Evolutionary conservation across 352 stramenopile species (phyloP).

Genomic region (Phytopythium sindhum): DNA sequence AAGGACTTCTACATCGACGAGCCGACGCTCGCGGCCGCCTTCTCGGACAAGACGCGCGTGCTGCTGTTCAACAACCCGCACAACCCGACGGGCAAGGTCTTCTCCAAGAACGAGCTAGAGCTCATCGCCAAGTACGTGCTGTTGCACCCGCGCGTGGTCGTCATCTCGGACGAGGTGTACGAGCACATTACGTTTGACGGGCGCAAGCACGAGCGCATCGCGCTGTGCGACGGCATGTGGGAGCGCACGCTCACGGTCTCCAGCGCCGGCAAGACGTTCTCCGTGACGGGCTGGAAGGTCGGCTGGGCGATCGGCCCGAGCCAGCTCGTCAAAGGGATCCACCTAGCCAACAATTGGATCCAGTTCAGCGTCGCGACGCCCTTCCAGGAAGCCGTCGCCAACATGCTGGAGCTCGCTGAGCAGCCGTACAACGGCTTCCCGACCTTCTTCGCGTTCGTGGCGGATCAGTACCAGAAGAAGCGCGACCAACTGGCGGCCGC

Average conservation of each 20-base stretch:
- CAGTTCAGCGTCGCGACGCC: slow-evolving; percentile 84
- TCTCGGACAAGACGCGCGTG: slow-evolving; percentile 91
- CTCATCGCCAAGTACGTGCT: slow-evolving; percentile 88
- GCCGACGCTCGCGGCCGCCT: slow-evolving; percentile 71
- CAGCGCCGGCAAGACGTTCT: slow-evolving; percentile 91
- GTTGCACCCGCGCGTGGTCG: slow-evolving; percentile 83
- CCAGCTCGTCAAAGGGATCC: slow-evolving; percentile 66
- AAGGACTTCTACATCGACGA: slow-evolving; percentile 88
- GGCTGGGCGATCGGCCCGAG: slow-evolving; percentile 89
- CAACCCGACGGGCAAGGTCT: slow-evolving; percentile 99
- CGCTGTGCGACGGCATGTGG: slow-evolving; percentile 79
- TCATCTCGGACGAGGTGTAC: slow-evolving; percentile 98
- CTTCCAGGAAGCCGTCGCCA: slow-evolving; percentile 82
- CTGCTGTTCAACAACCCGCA: slow-evolving; percentile 98
- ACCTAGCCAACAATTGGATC: slow-evolving; percentile 85
- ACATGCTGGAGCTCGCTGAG: slow-evolving; percentile 69
- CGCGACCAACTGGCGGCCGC: slow-evolving; percentile 55
- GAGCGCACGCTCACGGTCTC: slow-evolving; percentile 88
- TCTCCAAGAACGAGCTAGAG: slow-evolving; percentile 91
- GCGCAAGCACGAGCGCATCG: slow-evolving; percentile 62
- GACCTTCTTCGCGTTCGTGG: slow-evolving; percentile 82
- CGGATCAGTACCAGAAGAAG: slow-evolving; percentile 69
- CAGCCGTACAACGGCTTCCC: slow-evolving; percentile 65
- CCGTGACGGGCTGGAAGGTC: slow-evolving; percentile 92
- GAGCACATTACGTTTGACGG: slow-evolving; percentile 94